These are phyloP conservation scores for Pseudozyma thailandica DNA, from an alignment of 1,284 basidiomycete species.

Conservation along the genomic window DNA sequence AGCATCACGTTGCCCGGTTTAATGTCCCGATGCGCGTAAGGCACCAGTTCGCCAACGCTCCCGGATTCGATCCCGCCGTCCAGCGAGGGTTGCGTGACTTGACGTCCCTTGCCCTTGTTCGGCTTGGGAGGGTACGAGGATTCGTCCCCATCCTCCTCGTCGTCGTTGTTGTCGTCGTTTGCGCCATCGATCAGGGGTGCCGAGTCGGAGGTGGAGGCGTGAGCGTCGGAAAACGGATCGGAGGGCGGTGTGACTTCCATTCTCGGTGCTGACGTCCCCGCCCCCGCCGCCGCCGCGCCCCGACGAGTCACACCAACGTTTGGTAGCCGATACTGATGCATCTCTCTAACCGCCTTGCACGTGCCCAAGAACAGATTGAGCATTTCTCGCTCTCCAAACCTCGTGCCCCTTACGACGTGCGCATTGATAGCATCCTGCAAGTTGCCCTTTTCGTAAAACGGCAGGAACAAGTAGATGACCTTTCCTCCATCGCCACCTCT, in stretches of 20 bases:
- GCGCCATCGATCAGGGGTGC: constrained; percentile 50
- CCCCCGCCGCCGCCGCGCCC: constrained; percentile 11
- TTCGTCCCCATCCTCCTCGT: constrained; percentile 71
- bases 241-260: constrained; percentile 42
- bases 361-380: constrained; percentile 90
- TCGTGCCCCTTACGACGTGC: constrained; percentile 82
- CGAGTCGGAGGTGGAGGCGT: constrained; percentile 14
- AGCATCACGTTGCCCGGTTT: constrained; percentile 98
- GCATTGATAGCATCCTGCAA: constrained; percentile 93
- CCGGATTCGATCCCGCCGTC: constrained; percentile 71
- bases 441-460: constrained; percentile 83
- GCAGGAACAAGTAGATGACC: constrained; percentile 75
- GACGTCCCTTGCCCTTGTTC: constrained; percentile 42
- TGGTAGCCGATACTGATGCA: constrained; percentile 75
- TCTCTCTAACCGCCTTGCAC: constrained; percentile 88
- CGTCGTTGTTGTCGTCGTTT: constrained; percentile 64
- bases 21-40: constrained; percentile 95
- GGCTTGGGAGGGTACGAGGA: constrained; percentile 53
- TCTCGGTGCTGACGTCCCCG: constrained; percentile 17
- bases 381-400: constrained; percentile 88
- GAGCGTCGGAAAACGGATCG: constrained; percentile 39
- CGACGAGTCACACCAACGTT: constrained; percentile 33
- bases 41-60: constrained; percentile 70
- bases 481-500: constrained; percentile 48
- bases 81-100: constrained; percentile 36